Conservation (phyloP, 345 rosid genomes). For the Euclidium syriacum region DNA sequence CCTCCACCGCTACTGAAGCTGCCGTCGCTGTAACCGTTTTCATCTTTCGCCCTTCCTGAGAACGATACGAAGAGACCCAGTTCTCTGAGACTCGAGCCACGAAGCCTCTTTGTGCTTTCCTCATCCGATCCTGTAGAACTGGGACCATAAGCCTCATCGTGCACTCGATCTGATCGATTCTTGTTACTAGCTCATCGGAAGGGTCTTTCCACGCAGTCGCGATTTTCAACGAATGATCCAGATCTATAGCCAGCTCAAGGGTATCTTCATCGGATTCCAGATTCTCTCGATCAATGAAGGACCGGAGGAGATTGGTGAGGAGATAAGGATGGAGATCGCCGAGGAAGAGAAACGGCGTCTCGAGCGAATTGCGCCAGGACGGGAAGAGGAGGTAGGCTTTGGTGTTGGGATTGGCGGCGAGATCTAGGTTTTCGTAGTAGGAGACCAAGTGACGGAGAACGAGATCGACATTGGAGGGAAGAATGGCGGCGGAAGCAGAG, state of each 20-base stretch:
- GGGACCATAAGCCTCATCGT: constrained; percentile 83
- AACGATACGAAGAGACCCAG: constrained; percentile 33
- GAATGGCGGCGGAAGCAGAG: constrained; percentile 42
- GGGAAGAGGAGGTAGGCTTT: constrained; percentile 68
- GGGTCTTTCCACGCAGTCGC: constrained; percentile 62
- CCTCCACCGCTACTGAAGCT: constrained; percentile 17
- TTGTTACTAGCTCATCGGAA: constrained; percentile 29
- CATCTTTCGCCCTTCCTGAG: constrained; percentile 8
- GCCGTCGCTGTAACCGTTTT: constrained; percentile 11
- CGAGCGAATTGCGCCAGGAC: constrained; percentile 67
- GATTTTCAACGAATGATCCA: constrained; percentile 25
- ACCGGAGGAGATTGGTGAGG: constrained; percentile 72
- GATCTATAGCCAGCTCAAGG: background rate
- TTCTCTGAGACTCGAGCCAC: constrained; percentile 41
- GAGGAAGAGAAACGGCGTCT: constrained; percentile 72
- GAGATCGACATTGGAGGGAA: constrained; percentile 49
- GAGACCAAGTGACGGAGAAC: constrained; percentile 67
- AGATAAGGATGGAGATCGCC: constrained; percentile 87
- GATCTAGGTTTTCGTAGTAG: constrained; percentile 77
- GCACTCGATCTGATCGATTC: constrained; percentile 73
- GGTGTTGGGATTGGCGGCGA: constrained; percentile 42
- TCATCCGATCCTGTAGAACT: constrained; percentile 39
- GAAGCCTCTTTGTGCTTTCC: constrained; percentile 44
- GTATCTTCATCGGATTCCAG: constrained; percentile 19
- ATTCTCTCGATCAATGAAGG: constrained; percentile 45